Conservation (phyloP, 257 asterid genomes). For the Scutellaria baicalensis region DNA sequence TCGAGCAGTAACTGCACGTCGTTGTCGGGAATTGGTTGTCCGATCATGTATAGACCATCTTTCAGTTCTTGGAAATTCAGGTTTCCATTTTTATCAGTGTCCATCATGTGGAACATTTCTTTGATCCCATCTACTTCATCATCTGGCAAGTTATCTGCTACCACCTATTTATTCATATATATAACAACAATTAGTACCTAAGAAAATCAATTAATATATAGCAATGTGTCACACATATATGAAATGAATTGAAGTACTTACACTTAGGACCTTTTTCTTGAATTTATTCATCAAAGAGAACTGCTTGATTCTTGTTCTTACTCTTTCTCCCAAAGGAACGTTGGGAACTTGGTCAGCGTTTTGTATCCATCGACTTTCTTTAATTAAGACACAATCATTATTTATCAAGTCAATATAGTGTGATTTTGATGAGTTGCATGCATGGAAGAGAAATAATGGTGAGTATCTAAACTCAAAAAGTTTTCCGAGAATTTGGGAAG, state of each 20-base stretch:
- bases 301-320: slow-evolving; percentile 66
- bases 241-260: too few relatives aligned
- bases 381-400: too few relatives aligned
- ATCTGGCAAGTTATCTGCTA: slow-evolving; percentile 67
- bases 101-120: slow-evolving; percentile 68
- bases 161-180: slow-evolving; percentile 36
- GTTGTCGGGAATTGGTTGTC: slow-evolving; percentile 54
- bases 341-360: slow-evolving; percentile 58
- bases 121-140: slow-evolving; percentile 56
- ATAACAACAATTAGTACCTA: background rate
- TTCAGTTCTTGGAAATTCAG: slow-evolving; percentile 63
- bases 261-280: slow-evolving; percentile 80
- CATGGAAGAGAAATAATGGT: too few relatives aligned
- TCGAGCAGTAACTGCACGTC: slow-evolving; percentile 64
- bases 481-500: too few relatives aligned
- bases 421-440: too few relatives aligned
- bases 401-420: background rate
- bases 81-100: slow-evolving; percentile 74
- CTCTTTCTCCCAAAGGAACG: slow-evolving; percentile 64
- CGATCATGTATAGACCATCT: slow-evolving; percentile 55
- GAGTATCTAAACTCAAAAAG: too few relatives aligned
- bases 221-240: too few relatives aligned
- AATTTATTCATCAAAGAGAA: slow-evolving; percentile 84
- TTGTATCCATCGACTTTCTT: slow-evolving; percentile 68
- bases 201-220: too few relatives aligned